Base-by-base conservation (phyloP, 306 rosid genomes). In the Gillenia trifoliata region DNA sequence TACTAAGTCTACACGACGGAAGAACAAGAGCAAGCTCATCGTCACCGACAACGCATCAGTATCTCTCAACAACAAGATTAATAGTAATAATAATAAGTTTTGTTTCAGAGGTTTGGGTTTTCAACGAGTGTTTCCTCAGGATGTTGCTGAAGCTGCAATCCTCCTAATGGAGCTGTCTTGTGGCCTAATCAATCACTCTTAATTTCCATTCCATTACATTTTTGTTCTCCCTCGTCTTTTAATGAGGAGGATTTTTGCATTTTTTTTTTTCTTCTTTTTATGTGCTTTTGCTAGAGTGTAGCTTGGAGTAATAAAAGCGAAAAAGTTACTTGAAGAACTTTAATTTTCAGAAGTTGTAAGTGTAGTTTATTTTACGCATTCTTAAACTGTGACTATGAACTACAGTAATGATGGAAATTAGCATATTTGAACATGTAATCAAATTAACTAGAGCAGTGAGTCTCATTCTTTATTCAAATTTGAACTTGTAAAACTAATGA, bases 81-180 rank as follows among this genome's bases (percentile, higher is more conserved):
- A 7, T 22, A 65, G 76, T 13, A 61, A 33, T 8, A 23, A 59
- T 12, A 73, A 22, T 47, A 76, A 77, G 43, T 50, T 77, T 55
- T 59, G 59, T 30, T 79, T 73, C 50, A 69, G 57, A 52, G 33
- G 41, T 16, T 67, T 73, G 38, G 76, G 79, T 43, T 90, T 82
- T 62, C 68, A 70, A 3, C 80, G 84, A 54, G 83, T 80, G 34
- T 82, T 86, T 77, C 88, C 97, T 6, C 62, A 71, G 13, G 94
- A 93, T 43, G 96, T 89, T 76, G 91, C 82, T 60, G 84, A 87
- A 80, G 92, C 91, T 0, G 96, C 98, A n/a, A 33, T 86, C 56
- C 81, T 89, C 75, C 79, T 92, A 1, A 89, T 92, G 93, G 88
- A 86, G 40, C 80, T 92, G 5, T 89, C 93, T 55, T 88, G 86